Base-by-base conservation (phyloP, 345 rosid genomes). In the Euphorbia pulcherrima region DNA sequence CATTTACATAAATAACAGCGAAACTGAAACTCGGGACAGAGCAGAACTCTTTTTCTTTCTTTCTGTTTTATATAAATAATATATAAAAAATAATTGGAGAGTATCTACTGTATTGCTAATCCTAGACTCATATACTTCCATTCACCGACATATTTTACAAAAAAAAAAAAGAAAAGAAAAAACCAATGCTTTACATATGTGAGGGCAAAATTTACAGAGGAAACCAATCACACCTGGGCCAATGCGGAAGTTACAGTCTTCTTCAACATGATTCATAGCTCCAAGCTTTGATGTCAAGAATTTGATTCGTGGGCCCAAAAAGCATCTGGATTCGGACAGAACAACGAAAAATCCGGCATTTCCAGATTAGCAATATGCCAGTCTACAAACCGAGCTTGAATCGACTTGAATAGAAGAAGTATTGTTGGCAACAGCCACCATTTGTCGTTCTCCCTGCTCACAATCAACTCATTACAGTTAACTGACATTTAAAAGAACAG, bases 311-410 rank as follows among this genome's bases (percentile, higher is more conserved):
- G 83, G 2, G 91, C 94, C 97, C 99, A 94, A 76, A 91, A 94
- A 12, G 96, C 74, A 74, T 91, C 92, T 6, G 96, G 93, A 78
- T 94, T 95, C 0, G 92, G 84, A 72, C 92, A 83, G 80, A 83
- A 87, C 64, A 89, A 88, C 58, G 97, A 86, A 57, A 83, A 80
- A 75, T 94, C 99, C 37, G 81, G 83, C 65, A 89, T 81, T 80
- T 94, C 96, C 5, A 94, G 84, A 84, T 94, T 94, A 17, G 96
- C 99, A 18, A 94, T 82, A 68, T 91, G 97, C 95, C 96, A 88
- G 73, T 94, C 92, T 5, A 89, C 81, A 30, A 94, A 79, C 47
- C 90, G 92, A 70, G 96, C 97, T 80, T 94, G 99, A 65, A 83
- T 55, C 2, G 87, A 67, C 83, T 94, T 94, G 74, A 84, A 77